Percentiles rank a stretch among this genome's conserved stretches.
These are phyloP conservation scores for Entomortierella beljakovae DNA, from an alignment of 192 early-diverging fungal species.

Conservation along the genomic window DNA sequence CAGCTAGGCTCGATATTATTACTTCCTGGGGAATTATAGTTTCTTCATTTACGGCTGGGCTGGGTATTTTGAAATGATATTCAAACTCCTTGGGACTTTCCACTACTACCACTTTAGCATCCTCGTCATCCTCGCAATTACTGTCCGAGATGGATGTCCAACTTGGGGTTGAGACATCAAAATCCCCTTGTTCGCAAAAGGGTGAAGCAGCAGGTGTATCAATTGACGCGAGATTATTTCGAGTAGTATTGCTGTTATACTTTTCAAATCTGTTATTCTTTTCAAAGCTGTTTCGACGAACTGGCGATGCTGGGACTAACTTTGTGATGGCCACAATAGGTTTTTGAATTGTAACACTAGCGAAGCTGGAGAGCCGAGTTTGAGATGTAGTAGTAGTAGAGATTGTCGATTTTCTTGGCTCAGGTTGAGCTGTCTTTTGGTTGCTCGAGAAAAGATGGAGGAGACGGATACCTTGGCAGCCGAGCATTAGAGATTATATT, in stretches of 20 bases:
- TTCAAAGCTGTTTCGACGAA: no score
- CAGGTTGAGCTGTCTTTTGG: not conserved
- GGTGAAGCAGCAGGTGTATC: not conserved
- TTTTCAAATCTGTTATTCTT: no score
- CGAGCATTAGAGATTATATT: not conserved
- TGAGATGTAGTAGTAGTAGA: not conserved
- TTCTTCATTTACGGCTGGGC: not conserved
- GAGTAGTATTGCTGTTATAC: not conserved
- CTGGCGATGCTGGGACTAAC: not conserved
- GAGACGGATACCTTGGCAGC: constrained; percentile 17
- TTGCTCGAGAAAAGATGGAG: constrained; percentile 21
- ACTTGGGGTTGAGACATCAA: not conserved
- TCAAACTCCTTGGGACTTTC: not conserved
- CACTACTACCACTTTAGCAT: not conserved
- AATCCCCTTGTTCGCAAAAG: not conserved
- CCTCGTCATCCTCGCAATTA: not conserved
- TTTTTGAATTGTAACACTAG: not conserved
- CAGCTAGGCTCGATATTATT: no score
- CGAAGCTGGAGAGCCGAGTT: not conserved
- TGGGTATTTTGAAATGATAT: not conserved
- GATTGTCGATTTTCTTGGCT: not conserved
- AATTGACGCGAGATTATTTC: not conserved
- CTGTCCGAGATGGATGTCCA: not conserved
- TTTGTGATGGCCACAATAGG: not conserved
- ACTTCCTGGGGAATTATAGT: no score